phyloP scores from a whole-genome alignment of 2,329 filamentous ascomycete genomes.

The Didymella exigua region DNA sequence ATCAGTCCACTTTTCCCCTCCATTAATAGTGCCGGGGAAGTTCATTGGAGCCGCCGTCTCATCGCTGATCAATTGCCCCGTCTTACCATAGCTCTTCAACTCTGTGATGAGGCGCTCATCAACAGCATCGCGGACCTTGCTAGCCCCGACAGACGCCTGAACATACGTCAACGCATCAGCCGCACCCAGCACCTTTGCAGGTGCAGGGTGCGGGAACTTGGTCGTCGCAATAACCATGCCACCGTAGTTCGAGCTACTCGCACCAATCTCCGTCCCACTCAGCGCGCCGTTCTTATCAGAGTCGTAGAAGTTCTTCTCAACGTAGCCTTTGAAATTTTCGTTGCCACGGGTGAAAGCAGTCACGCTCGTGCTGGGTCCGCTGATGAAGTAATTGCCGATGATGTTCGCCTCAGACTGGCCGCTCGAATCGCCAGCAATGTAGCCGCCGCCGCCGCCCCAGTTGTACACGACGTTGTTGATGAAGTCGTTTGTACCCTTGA shows the following conservation, averaged over 20 bases:
- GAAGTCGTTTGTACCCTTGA: constrained; percentile 63
- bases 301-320: constrained; percentile 60
- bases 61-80: constrained; percentile 54
- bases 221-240: constrained; percentile 52
- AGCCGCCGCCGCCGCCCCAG: constrained; percentile 61
- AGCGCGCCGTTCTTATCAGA: constrained; percentile 56
- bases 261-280: constrained; percentile 55
- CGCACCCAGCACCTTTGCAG: constrained; percentile 49
- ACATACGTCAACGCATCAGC: constrained; percentile 51
- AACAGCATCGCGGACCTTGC: constrained; percentile 52
- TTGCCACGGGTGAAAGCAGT: constrained; percentile 63
- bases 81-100: constrained; percentile 54
- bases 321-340: constrained; percentile 59
- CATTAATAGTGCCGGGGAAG: constrained; percentile 49
- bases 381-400: constrained; percentile 64
- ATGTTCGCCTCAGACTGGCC: constrained; percentile 59
- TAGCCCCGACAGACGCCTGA: constrained; percentile 51
- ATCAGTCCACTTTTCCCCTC: constrained; percentile 51
- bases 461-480: constrained; percentile 61
- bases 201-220: constrained; percentile 54
- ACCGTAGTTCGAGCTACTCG: constrained; percentile 54
- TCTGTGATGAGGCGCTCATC: constrained; percentile 53
- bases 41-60: constrained; percentile 52
- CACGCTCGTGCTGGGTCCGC: constrained; percentile 57
- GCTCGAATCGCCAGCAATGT: constrained; percentile 59